phyloP scores from a whole-genome alignment of 225 moss, liverwort and hornwort genomes.

The Marchantia paleacea region DNA sequence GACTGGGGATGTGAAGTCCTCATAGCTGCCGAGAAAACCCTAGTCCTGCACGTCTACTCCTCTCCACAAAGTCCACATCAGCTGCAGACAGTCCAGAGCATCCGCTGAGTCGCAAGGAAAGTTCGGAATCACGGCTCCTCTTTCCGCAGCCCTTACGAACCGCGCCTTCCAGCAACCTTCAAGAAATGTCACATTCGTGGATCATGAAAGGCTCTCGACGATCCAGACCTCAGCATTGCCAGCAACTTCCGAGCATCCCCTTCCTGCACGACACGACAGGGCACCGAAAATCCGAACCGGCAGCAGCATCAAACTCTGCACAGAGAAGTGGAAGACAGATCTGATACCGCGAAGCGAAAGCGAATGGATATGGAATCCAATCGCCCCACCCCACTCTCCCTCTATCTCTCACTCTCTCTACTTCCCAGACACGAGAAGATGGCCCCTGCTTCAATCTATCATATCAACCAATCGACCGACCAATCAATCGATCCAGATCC shows the following conservation, averaged over 20 bases:
- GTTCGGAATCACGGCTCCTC: neutral
- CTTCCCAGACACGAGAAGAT: neutral
- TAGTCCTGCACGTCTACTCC: neutral
- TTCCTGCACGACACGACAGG: neutral
- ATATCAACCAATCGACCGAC: neutral
- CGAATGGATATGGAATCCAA: neutral
- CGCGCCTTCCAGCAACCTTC: conserved; percentile 1
- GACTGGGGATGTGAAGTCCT: neutral
- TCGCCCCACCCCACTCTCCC: neutral
- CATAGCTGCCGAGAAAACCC: conserved; percentile 9
- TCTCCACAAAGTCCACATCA: neutral
- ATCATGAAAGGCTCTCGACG: neutral
- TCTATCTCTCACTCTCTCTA: neutral
- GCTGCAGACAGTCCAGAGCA: neutral
- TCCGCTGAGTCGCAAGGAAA: neutral
- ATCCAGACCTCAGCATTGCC: conserved; percentile 8
- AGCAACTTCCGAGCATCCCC: neutral
- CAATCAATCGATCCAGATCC: conserved; percentile 2
- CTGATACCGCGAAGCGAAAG: neutral
- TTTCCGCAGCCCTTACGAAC: neutral
- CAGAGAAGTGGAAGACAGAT: neutral
- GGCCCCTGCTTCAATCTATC: neutral
- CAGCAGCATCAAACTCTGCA: neutral
- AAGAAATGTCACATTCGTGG: conserved; percentile 4
- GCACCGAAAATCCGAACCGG: neutral